Evolutionary conservation across 805 yeast species (phyloP).

Genomic region (Suhomyces vadensis): DNA sequence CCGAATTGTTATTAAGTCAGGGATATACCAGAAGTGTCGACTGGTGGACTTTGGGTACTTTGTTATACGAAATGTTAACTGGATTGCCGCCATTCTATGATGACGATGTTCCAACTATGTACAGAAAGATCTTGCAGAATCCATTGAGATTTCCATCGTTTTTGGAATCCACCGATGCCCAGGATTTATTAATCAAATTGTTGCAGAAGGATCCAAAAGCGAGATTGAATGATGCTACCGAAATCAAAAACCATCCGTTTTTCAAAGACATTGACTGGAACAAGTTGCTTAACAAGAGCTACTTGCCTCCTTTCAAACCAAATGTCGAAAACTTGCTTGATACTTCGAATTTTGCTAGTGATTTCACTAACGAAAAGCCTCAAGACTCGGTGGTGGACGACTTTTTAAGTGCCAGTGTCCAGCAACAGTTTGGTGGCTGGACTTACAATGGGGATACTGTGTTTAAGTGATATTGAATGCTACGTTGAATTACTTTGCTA

Average conservation of each 20-base stretch:
- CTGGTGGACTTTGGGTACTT: slow-evolving; percentile 98
- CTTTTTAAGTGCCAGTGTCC: slow-evolving; percentile 90
- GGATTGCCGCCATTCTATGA: slow-evolving; percentile 98
- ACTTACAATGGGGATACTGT: slow-evolving; percentile 75
- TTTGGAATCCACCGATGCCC: slow-evolving; percentile 78
- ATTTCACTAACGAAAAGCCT: slow-evolving; percentile 90
- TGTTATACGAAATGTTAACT: slow-evolving; percentile 92
- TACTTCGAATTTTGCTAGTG: slow-evolving; percentile 90
- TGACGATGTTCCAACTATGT: slow-evolving; percentile 91
- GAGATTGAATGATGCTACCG: slow-evolving; percentile 80
- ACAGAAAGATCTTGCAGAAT: slow-evolving; percentile 86
- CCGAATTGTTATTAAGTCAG: slow-evolving; percentile 85
- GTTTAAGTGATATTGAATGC: slow-evolving; percentile 2
- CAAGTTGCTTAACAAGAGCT: slow-evolving; percentile 77
- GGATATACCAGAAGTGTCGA: slow-evolving; percentile 96
- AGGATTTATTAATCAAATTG: slow-evolving; percentile 71
- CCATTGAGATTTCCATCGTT: slow-evolving; percentile 87
- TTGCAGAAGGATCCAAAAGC: slow-evolving; percentile 82
- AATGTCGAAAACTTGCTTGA: slow-evolving; percentile 82
- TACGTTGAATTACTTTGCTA: neutral
- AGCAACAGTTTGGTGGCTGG: slow-evolving; percentile 98
- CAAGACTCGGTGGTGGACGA: slow-evolving; percentile 95
- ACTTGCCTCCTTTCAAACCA: slow-evolving; percentile 95
- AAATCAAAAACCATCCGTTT: slow-evolving; percentile 81
- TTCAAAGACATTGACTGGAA: slow-evolving; percentile 90